Evolutionary conservation across 805 yeast genomes (phyloP).

Genomic region (Ascoidea asiatica): DNA sequence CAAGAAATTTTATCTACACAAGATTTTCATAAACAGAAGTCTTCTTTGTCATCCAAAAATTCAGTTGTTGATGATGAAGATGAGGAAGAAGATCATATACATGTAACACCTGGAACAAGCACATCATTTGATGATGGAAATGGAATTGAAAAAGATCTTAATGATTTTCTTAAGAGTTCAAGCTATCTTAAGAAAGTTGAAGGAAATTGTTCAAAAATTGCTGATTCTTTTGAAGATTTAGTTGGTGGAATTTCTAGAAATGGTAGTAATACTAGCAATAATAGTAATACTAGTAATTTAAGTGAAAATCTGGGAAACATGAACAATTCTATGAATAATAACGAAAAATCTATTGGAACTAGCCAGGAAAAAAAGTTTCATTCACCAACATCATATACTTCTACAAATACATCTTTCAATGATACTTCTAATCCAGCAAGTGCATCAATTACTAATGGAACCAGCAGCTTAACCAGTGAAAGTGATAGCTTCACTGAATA

Average conservation of each 20-base stretch:
- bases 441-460: neutral
- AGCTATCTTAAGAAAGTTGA: no score
- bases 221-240: neutral
- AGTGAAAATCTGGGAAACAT: no score
- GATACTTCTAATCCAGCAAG: neutral
- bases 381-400: neutral
- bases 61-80: neutral
- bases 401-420: neutral
- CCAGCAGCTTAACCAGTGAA: neutral
- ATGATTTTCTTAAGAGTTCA: neutral
- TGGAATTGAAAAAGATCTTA: neutral
- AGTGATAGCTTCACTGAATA: neutral
- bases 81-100: neutral
- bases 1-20: neutral
- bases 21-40: no score
- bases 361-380: no score
- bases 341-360: neutral
- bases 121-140: neutral
- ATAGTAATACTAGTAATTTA: neutral
- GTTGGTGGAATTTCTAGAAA: neutral
- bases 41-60: neutral
- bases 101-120: neutral
- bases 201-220: neutral
- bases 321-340: no score
- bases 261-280: neutral